phyloP scores from a whole-genome alignment of 2,329 filamentous ascomycete genomes.

The Trichoderma sp. region DNA sequence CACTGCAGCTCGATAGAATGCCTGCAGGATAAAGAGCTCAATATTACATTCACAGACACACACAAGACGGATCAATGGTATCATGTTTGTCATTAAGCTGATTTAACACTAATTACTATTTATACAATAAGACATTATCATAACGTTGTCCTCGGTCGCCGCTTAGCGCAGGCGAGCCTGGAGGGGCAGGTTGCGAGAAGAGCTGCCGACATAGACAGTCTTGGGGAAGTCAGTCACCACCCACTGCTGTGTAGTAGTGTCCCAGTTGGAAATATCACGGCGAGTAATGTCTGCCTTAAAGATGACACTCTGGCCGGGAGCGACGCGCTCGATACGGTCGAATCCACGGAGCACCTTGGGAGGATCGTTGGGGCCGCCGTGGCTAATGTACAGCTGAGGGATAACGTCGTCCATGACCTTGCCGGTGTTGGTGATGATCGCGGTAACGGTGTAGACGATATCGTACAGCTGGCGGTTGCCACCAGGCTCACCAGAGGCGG shows the following conservation, averaged over 20 bases:
- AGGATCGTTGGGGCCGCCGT: constrained; percentile 77
- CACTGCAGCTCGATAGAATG: background rate
- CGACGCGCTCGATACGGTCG: constrained; percentile 70
- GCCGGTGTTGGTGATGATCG: constrained; percentile 74
- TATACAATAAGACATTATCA: constrained; percentile 27
- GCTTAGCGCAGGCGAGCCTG: constrained; percentile 32
- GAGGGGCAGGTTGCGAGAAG: constrained; percentile 59
- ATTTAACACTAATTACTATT: constrained; percentile 23
- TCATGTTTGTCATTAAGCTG: constrained; percentile 14
- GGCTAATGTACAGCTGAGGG: constrained; percentile 76
- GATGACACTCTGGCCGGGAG: constrained; percentile 66
- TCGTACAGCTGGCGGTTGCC: constrained; percentile 71
- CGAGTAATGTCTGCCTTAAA: constrained; percentile 74
- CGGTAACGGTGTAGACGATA: constrained; percentile 67
- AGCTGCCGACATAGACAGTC: constrained; percentile 59
- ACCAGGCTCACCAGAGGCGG: constrained; percentile 60
- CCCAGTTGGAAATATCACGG: constrained; percentile 88
- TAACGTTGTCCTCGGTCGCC: background rate
- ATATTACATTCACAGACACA: background rate
- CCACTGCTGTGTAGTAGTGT: constrained; percentile 81
- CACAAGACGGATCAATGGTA: background rate
- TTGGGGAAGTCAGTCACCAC: constrained; percentile 58
- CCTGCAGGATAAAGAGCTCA: background rate
- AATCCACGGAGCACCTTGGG: constrained; percentile 74
- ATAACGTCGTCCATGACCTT: constrained; percentile 68